These are phyloP conservation scores for Sclerotinia minor DNA, from an alignment of 2,329 filamentous ascomycete genomes.

Conservation along the genomic window DNA sequence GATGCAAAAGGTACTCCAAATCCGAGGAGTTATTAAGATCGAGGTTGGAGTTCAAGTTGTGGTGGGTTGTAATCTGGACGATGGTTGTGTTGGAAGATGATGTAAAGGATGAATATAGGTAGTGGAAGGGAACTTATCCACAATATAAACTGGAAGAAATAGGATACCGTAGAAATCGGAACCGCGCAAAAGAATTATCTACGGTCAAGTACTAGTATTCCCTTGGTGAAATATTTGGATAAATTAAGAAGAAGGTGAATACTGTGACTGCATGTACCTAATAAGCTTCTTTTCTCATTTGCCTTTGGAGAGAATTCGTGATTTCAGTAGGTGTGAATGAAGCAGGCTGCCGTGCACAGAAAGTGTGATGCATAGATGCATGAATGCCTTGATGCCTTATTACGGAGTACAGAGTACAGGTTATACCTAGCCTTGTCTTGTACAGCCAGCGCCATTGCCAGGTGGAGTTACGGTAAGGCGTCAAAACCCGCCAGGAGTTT, in stretches of 20 bases:
- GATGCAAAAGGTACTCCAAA: background rate
- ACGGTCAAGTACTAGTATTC: background rate
- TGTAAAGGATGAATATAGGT: background rate
- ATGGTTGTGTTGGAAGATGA: slow-evolving; percentile 20
- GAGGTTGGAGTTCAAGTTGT: background rate
- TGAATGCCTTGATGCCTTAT: background rate
- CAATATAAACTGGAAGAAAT: slow-evolving; percentile 4
- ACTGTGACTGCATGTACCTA: too few relatives aligned
- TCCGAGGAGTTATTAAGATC: background rate
- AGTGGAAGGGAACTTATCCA: slow-evolving; percentile 11
- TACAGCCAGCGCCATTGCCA: background rate
- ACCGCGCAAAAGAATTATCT: background rate
- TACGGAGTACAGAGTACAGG: too few relatives aligned
- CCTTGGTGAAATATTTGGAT: background rate
- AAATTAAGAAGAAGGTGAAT: background rate
- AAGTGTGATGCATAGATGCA: background rate
- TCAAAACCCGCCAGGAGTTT: slow-evolving; percentile 7
- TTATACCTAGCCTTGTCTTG: too few relatives aligned
- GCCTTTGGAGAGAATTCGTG: background rate
- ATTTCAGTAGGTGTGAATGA: background rate
- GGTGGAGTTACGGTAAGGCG: background rate
- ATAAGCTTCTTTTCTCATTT: background rate
- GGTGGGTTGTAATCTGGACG: background rate
- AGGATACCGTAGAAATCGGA: background rate
- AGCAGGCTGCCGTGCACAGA: background rate